A percentile compares a stretch with the other conserved stretches of the same genome.
phyloP scores from a whole-genome alignment of 768 basidiomycete genomes.

The Suillus discolor region DNA sequence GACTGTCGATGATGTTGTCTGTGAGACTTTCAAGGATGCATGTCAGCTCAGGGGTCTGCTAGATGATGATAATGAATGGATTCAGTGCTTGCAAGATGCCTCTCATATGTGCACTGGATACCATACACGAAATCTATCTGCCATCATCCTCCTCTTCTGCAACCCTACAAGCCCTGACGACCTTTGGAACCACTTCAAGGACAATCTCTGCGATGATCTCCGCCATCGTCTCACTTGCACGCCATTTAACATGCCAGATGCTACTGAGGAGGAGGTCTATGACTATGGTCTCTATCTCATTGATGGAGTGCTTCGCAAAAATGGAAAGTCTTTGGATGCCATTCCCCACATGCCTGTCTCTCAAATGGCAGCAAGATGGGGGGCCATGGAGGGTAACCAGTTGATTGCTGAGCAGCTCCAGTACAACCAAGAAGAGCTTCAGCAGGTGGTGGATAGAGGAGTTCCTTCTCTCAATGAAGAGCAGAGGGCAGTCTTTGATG shows the following conservation, averaged over 20 bases:
- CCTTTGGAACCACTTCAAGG: too few relatives aligned
- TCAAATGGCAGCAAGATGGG: conserved; percentile 18
- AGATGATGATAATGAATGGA: too few relatives aligned
- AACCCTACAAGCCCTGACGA: too few relatives aligned
- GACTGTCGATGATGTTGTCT: too few relatives aligned
- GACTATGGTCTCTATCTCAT: conserved; percentile 48
- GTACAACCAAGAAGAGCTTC: neutral
- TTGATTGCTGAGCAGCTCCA: conserved; percentile 19
- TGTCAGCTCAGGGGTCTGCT: too few relatives aligned
- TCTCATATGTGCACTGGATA: too few relatives aligned
- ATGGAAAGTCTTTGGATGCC: conserved; percentile 12
- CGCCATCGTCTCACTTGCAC: too few relatives aligned
- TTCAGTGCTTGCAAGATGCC: too few relatives aligned
- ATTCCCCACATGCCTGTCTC: conserved; percentile 22
- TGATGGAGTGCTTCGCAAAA: conserved; percentile 23
- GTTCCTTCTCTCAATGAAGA: conserved; percentile 28
- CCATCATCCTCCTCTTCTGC: too few relatives aligned
- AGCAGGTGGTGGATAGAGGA: neutral
- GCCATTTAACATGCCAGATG: conserved; percentile 13
- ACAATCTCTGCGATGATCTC: too few relatives aligned
- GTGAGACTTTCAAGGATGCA: too few relatives aligned
- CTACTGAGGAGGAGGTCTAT: conserved; percentile 35
- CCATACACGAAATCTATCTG: too few relatives aligned
- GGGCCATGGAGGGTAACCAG: conserved; percentile 15
- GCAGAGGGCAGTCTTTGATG: conserved; percentile 30